Conservation (phyloP, 768 basidiomycete genomes). For the Solioccasus polychromus region DNA sequence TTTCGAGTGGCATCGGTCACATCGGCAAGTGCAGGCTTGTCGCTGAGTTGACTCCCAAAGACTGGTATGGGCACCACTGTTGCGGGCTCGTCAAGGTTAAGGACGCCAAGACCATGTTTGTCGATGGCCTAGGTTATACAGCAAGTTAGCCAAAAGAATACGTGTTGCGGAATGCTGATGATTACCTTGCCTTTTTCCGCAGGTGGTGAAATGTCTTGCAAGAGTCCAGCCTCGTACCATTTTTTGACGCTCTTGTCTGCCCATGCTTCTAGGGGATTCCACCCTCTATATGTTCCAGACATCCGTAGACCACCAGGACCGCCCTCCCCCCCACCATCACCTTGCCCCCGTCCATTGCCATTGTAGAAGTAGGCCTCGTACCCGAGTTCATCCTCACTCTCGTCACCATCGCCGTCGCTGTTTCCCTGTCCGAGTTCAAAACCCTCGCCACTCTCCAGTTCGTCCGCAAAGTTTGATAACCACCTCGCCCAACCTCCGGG, state of each 20-base stretch:
- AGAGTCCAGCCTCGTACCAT: conserved; percentile 80
- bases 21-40: conserved; percentile 24
- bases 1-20: conserved; percentile 20
- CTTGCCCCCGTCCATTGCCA: conserved; percentile 71
- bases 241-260: conserved; percentile 84
- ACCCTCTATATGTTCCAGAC: conserved; percentile 85
- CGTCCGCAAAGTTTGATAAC: conserved; percentile 88
- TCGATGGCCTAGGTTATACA: conserved; percentile 37
- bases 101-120: conserved; percentile 43
- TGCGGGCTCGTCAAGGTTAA: conserved; percentile 41
- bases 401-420: conserved; percentile 62
- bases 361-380: conserved; percentile 88
- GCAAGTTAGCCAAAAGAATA: conserved; percentile 16
- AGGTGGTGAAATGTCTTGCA: conserved; percentile 46
- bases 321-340: conserved; percentile 74
- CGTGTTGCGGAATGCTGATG: conserved; percentile 3
- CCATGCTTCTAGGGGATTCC: conserved; percentile 92
- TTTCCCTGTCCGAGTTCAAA: conserved; percentile 67
- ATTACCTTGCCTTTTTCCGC: conserved; percentile 49
- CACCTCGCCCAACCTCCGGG: conserved; percentile 92
- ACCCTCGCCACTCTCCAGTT: conserved; percentile 86
- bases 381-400: conserved; percentile 79
- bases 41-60: conserved; percentile 34
- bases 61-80: conserved; percentile 65
- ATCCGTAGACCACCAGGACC: conserved; percentile 71